Percentiles rank a stretch among this genome's conserved stretches.
phyloP scores from a whole-genome alignment of 2,329 filamentous ascomycete species.

The Alternaria novae-zelandiae region DNA sequence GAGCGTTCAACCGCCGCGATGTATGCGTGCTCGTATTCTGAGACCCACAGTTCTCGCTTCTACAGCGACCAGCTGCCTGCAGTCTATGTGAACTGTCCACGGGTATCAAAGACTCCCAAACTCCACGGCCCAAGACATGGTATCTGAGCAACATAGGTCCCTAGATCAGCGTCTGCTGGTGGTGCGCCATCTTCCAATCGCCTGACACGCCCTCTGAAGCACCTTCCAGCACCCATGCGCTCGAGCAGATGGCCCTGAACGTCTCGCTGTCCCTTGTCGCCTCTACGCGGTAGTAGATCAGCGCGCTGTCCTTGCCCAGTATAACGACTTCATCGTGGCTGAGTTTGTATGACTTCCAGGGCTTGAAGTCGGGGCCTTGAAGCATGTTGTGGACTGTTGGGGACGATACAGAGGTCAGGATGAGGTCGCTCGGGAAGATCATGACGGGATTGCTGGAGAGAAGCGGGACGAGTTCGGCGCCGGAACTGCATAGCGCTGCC shows the following conservation, averaged over 20 bases:
- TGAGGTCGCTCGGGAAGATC: conserved; percentile 48
- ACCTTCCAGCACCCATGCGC: conserved; percentile 32
- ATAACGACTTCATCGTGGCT: conserved; percentile 37
- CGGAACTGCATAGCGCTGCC: conserved; percentile 42
- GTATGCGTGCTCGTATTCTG: not conserved
- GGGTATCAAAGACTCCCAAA: not conserved
- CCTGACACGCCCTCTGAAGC: conserved; percentile 10
- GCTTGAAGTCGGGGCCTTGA: conserved; percentile 22
- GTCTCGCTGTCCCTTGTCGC: conserved; percentile 21
- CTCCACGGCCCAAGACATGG: not conserved
- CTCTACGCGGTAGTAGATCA: conserved; percentile 36
- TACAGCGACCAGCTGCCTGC: not conserved
- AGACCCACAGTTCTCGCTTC: not conserved
- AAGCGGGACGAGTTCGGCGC: conserved; percentile 42
- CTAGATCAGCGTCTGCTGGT: conserved; percentile 39
- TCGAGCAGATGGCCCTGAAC: conserved; percentile 36
- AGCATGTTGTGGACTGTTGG: conserved; percentile 31
- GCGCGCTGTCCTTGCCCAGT: conserved; percentile 29
- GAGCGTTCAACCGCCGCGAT: not conserved
- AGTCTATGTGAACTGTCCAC: not conserved
- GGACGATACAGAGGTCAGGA: conserved; percentile 42
- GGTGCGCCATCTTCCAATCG: conserved; percentile 37
- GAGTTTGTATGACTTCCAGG: conserved; percentile 34
- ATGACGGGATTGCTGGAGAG: conserved; percentile 48
- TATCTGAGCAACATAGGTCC: too few species aligned